Conservation (phyloP, 2,329 filamentous ascomycete species). For the Penicillium psychrosexuale region DNA sequence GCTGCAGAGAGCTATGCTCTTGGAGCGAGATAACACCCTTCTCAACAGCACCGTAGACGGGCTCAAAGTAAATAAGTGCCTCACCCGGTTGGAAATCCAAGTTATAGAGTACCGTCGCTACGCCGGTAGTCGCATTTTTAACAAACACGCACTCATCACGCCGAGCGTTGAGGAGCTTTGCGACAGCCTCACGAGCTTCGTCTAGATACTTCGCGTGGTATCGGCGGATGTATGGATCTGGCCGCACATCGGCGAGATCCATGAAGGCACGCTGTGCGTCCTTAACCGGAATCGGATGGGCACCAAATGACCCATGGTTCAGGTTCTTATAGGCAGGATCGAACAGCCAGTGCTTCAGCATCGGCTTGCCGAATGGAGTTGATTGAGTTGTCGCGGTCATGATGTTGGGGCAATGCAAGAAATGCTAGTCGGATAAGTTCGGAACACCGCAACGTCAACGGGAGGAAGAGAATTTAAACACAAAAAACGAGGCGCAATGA, state of each 20-base stretch:
- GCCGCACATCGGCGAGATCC: slow-evolving; percentile 61
- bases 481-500: neutral
- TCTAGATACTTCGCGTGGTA: slow-evolving; percentile 62
- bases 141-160: slow-evolving; percentile 70
- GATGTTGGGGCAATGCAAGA: neutral
- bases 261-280: slow-evolving; percentile 63
- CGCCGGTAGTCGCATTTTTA: slow-evolving; percentile 68
- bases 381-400: slow-evolving; percentile 10
- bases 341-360: slow-evolving; percentile 67
- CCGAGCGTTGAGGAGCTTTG: slow-evolving; percentile 64
- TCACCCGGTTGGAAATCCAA: slow-evolving; percentile 67
- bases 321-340: slow-evolving; percentile 66
- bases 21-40: slow-evolving; percentile 68
- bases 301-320: slow-evolving; percentile 84
- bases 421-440: neutral
- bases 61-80: slow-evolving; percentile 71
- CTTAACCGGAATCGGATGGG: slow-evolving; percentile 63
- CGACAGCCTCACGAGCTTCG: slow-evolving; percentile 61
- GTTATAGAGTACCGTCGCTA: slow-evolving; percentile 75
- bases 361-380: slow-evolving; percentile 50
- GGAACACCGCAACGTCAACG: neutral
- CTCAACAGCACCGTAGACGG: slow-evolving; percentile 74
- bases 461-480: neutral
- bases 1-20: slow-evolving; percentile 59
- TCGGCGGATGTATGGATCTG: slow-evolving; percentile 75